These are phyloP conservation scores for Pelargonium myrrhifolium DNA, from an alignment of 441 rosid genomes.

Conservation along the genomic window DNA sequence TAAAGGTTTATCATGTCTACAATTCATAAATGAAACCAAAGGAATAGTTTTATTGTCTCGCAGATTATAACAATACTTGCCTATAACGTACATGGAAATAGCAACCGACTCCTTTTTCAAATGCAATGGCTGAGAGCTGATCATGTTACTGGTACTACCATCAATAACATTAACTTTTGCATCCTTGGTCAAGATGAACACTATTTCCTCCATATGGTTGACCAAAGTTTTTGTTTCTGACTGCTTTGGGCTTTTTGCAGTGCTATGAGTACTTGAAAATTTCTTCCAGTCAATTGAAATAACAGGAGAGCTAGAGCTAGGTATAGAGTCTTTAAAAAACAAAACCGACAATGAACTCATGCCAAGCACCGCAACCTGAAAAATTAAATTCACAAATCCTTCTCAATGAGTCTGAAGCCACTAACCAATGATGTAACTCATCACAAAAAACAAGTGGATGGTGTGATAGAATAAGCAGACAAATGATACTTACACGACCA, in stretches of 20 bases:
- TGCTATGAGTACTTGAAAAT: constrained; percentile 20
- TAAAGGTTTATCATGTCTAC: constrained; percentile 15
- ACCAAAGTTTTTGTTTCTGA: constrained; percentile 25
- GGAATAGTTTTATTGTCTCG: neutral
- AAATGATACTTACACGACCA: constrained; percentile 43
- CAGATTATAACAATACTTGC: constrained; percentile 32
- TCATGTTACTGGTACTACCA: constrained; percentile 29
- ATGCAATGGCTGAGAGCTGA: constrained; percentile 38
- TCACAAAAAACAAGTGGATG: constrained; percentile 1
- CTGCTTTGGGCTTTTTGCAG: constrained; percentile 30
- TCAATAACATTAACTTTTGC: constrained; percentile 36
- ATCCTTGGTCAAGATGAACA: constrained; percentile 47
- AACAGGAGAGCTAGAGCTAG: constrained; percentile 39
- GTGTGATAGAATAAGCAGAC: constrained; percentile 9
- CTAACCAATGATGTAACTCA: constrained; percentile 9
- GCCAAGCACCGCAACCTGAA: constrained; percentile 58
- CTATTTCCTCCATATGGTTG: constrained; percentile 31
- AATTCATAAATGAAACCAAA: constrained; percentile 11
- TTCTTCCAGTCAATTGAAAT: constrained; percentile 40
- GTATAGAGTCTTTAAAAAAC: constrained; percentile 34
- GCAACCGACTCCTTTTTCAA: constrained; percentile 41
- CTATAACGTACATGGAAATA: constrained; percentile 52
- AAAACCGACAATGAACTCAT: constrained; percentile 41
- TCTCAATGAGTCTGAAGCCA: constrained; percentile 8
- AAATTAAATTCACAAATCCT: constrained; percentile 20